phyloP scores from a whole-genome alignment of 306 rosid genomes.

The Sicyos edulis region DNA sequence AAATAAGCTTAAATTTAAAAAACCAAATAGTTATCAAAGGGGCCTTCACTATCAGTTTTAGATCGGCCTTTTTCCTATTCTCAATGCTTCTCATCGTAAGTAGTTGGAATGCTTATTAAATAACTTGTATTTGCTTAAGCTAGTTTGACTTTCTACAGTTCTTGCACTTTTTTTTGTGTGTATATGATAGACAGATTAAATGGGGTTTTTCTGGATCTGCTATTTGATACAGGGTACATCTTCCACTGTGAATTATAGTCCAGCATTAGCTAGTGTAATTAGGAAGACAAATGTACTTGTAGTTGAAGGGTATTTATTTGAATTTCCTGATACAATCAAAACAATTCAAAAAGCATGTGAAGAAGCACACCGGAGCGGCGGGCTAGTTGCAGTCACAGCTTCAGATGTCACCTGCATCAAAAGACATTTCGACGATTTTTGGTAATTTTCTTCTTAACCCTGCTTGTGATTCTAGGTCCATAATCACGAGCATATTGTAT shows the following conservation, averaged over 20 bases:
- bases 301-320: constrained; percentile 89
- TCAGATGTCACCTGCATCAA: constrained; percentile 89
- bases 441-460: constrained; percentile 33
- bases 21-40: no score
- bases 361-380: constrained; percentile 66
- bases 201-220: constrained; percentile 28
- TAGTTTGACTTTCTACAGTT: no score
- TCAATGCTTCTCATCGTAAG: background rate
- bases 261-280: constrained; percentile 58
- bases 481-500: background rate
- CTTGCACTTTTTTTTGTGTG: no score
- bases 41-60: background rate
- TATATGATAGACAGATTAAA: background rate
- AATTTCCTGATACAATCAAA: constrained; percentile 76
- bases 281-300: constrained; percentile 70
- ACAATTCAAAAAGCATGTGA: constrained; percentile 62
- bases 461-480: background rate
- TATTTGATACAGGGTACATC: constrained; percentile 70
- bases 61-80: background rate
- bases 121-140: background rate
- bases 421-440: constrained; percentile 80
- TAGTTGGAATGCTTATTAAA: background rate
- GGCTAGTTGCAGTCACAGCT: constrained; percentile 85
- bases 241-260: constrained; percentile 59
- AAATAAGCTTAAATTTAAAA: no score